Evolutionary conservation across 768 basidiomycete genomes (phyloP).

Genomic region (Trametes meyenii): DNA sequence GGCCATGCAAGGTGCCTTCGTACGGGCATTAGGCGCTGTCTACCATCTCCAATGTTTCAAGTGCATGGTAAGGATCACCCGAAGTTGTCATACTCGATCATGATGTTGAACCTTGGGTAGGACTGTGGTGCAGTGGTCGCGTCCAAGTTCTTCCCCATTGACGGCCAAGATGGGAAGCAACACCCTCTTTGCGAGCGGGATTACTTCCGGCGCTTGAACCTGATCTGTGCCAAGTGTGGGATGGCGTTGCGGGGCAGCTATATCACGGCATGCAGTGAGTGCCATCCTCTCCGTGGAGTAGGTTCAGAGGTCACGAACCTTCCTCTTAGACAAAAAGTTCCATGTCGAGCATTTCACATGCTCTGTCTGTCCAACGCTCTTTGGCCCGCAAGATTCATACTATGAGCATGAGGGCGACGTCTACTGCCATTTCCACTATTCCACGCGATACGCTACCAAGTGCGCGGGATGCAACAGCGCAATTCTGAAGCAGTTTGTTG

Average conservation of each 20-base stretch:
- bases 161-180: conserved; percentile 85
- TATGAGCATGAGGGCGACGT: conserved; percentile 99
- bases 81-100: conserved; percentile 14
- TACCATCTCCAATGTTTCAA: conserved; percentile 99
- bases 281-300: conserved; percentile 4
- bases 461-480: conserved; percentile 97
- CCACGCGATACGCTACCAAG: conserved; percentile 97
- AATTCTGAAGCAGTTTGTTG: conserved; percentile 98
- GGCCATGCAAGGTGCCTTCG: conserved; percentile 93
- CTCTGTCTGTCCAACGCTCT: conserved; percentile 92
- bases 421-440: conserved; percentile 99
- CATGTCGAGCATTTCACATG: conserved; percentile 99
- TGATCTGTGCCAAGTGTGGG: conserved; percentile 96
- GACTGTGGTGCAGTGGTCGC: conserved; percentile 97
- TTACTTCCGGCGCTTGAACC: conserved; percentile 93
- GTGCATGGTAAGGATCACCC: conserved; percentile 72
- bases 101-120: conserved; percentile 44
- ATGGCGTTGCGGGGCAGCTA: conserved; percentile 95
- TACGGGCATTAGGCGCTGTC: conserved; percentile 90
- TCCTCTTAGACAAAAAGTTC: conserved; percentile 89
- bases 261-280: conserved; percentile 97
- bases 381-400: conserved; percentile 98
- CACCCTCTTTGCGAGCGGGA: conserved; percentile 98
- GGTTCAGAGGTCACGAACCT: not conserved
- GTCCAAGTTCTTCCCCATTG: conserved; percentile 98